Conservation (phyloP, 2,329 filamentous ascomycete species). For the Pseudogymnoascus sp. region DNA sequence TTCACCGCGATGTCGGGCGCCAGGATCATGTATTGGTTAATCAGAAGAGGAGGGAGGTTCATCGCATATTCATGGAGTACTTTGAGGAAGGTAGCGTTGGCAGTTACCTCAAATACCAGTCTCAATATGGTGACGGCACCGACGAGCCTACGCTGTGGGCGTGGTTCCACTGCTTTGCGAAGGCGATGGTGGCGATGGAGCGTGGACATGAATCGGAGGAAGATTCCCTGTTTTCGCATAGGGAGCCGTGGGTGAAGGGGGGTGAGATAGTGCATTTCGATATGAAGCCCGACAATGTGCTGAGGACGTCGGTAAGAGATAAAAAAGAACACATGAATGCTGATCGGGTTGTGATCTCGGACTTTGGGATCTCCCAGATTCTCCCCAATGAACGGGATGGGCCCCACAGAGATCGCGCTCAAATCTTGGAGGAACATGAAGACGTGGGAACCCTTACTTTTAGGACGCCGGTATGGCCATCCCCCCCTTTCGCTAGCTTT, state of each 20-base stretch:
- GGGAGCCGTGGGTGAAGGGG: background rate
- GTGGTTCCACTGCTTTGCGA: background rate
- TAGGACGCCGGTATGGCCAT: background rate
- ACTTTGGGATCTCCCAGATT: background rate
- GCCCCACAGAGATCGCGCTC: background rate
- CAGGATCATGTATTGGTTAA: background rate
- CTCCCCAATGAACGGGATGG: background rate
- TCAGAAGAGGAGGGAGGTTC: slow-evolving; percentile 10
- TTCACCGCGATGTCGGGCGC: background rate
- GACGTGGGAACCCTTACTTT: background rate
- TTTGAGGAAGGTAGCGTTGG: slow-evolving; percentile 12
- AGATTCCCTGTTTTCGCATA: background rate
- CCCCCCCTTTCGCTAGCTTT: background rate
- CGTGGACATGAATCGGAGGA: background rate
- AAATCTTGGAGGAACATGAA: background rate
- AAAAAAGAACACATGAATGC: background rate
- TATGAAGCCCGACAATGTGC: background rate
- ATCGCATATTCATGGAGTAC: slow-evolving; percentile 16
- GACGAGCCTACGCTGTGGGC: background rate
- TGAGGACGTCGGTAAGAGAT: background rate
- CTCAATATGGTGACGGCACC: background rate
- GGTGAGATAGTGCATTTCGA: background rate
- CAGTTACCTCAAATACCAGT: background rate
- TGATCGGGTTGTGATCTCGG: background rate
- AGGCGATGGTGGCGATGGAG: background rate